Evolutionary conservation across 345 rosid genomes (phyloP).

Genomic region (Raphanus sativus): DNA sequence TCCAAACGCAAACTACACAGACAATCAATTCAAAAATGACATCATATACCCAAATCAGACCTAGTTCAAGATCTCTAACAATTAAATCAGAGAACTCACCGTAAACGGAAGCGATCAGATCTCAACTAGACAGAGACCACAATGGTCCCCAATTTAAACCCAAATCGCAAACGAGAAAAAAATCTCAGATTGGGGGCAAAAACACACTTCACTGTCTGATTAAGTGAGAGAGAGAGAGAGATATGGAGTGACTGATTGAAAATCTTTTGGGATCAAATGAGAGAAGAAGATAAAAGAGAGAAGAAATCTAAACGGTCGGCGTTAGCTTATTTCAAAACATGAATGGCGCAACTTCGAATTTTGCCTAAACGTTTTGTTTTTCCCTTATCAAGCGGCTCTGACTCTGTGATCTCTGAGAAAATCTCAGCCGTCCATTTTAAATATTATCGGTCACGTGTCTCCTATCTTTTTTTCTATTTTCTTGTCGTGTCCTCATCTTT

Average conservation of each 20-base stretch:
- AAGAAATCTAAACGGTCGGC: constrained; percentile 46
- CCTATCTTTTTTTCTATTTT: not conserved
- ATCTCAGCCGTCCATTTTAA: constrained; percentile 45
- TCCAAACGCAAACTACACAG: not conserved
- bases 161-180: not conserved
- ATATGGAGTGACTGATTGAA: not conserved
- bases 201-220: not conserved
- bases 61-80: constrained; percentile 9
- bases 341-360: constrained; percentile 31
- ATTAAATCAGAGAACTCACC: constrained; percentile 37
- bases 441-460: constrained; percentile 3
- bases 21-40: not conserved
- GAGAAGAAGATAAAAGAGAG: not conserved
- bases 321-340: constrained; percentile 21
- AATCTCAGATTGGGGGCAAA: not conserved
- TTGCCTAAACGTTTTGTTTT: not conserved
- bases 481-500: too few relatives aligned
- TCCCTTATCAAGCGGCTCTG: not conserved
- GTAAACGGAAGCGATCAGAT: constrained; percentile 12
- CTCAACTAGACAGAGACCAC: not conserved
- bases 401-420: constrained; percentile 1
- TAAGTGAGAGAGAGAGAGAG: not conserved
- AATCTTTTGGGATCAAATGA: not conserved
- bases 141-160: not conserved
- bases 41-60: not conserved